These are phyloP conservation scores for Pelagophyceae sp. DNA, from an alignment of 352 stramenopile species.

Conservation along the genomic window DNA sequence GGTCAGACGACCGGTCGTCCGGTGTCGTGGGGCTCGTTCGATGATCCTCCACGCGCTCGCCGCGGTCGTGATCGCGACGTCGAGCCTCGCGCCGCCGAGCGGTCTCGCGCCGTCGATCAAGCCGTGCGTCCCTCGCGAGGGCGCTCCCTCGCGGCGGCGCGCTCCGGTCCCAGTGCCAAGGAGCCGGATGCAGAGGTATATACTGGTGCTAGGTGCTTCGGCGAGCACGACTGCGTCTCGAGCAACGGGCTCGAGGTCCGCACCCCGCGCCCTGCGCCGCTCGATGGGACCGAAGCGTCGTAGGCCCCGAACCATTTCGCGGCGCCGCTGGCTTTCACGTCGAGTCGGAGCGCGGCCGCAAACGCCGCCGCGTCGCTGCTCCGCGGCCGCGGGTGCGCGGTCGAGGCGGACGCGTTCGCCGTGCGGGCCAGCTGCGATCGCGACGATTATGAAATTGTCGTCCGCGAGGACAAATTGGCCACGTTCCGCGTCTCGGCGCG, in stretches of 20 bases:
- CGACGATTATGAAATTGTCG: conserved; percentile 33
- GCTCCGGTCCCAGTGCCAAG: too few species aligned
- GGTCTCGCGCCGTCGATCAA: too few species aligned
- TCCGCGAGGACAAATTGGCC: conserved; percentile 27
- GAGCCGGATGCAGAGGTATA: too few species aligned
- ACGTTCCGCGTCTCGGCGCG: conserved; percentile 30
- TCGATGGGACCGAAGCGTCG: too few species aligned
- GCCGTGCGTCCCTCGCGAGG: too few species aligned
- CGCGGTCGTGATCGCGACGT: too few species aligned
- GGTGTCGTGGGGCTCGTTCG: too few species aligned
- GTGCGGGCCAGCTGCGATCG: conserved; percentile 27
- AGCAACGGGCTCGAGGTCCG: conserved; percentile 29
- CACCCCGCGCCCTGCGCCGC: conserved; percentile 32
- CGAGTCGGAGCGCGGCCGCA: conserved; percentile 22
- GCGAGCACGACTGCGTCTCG: conserved; percentile 29
- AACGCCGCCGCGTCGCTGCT: conserved; percentile 23
- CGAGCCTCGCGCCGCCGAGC: too few species aligned
- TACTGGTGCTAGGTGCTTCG: too few species aligned
- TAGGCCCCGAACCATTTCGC: conserved; percentile 34
- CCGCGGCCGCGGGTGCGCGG: not conserved
- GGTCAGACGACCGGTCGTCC: too few species aligned
- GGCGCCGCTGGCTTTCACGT: conserved; percentile 22
- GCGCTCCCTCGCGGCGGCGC: too few species aligned
- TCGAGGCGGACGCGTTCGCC: conserved; percentile 15
- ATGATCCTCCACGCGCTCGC: too few species aligned